phyloP scores from a whole-genome alignment of 331 rosid species.

The Pyracantha coccinea region DNA sequence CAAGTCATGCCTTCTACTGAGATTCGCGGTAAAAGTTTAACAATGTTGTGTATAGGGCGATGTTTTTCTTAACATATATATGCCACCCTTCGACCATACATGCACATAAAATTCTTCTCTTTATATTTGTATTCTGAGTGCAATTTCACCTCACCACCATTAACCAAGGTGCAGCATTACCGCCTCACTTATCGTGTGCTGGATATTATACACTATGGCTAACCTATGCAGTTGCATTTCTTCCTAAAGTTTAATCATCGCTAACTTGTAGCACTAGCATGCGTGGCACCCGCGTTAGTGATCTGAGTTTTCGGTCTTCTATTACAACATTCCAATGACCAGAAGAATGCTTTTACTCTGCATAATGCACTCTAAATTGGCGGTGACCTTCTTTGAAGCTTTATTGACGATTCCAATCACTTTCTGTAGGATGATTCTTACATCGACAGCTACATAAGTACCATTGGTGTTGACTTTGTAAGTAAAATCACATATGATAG shows the following conservation, averaged over 20 bases:
- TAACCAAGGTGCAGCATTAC: neutral
- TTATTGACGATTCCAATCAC: conserved; percentile 6
- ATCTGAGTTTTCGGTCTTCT: neutral
- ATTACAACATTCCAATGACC: neutral
- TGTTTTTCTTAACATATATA: neutral
- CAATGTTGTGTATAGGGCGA: neutral
- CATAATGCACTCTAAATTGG: neutral
- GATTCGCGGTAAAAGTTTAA: conserved; percentile 53
- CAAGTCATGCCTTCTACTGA: conserved; percentile 71
- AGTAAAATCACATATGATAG: conserved; percentile 15
- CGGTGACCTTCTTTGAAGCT: neutral
- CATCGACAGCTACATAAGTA: conserved; percentile 62
- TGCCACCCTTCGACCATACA: neutral
- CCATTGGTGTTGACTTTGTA: conserved; percentile 70
- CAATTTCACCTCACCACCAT: neutral
- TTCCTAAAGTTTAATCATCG: neutral
- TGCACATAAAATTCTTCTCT: neutral
- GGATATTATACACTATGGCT: neutral
- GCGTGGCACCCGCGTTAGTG: too few relatives aligned
- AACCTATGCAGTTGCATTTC: neutral
- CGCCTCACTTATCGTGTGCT: neutral
- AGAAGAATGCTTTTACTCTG: neutral
- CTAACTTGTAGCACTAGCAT: neutral
- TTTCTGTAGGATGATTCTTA: conserved; percentile 65
- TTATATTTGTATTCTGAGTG: neutral